Conservation (phyloP, 352 stramenopile genomes). For the Phytophthora vignae region DNA sequence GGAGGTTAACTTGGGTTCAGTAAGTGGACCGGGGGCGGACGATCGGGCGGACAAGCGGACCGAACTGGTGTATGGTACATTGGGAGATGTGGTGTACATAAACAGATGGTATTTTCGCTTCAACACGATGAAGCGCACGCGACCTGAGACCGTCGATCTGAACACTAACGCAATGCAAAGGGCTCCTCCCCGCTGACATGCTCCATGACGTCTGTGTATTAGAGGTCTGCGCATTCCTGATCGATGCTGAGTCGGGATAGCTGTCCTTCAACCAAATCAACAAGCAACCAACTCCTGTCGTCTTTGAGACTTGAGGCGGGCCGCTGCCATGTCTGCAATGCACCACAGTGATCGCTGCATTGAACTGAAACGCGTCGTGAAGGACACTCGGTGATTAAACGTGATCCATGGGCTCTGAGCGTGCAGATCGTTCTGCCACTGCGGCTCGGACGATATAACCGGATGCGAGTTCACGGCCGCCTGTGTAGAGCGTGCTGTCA, state of each 20-base stretch:
- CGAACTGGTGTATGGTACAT: neutral
- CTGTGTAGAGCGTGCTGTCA: neutral
- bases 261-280: neutral
- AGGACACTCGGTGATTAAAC: neutral
- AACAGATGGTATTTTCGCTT: neutral
- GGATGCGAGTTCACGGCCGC: no score
- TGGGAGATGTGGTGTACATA: neutral
- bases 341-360: neutral
- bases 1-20: neutral
- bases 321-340: neutral
- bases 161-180: neutral
- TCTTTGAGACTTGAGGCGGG: neutral
- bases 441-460: no score
- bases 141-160: neutral
- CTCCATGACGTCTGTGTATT: neutral
- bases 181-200: neutral
- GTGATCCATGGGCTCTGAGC: no score
- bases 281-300: neutral
- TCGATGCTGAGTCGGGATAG: neutral
- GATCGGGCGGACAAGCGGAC: neutral
- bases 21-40: neutral
- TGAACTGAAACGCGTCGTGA: neutral
- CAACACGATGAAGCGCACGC: neutral
- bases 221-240: neutral
- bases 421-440: no score